A percentile compares a stretch with the other conserved stretches of the same genome.
phyloP scores from a whole-genome alignment of 1,139 yeast species.

The Zhuliangozyma blackwelliae region DNA sequence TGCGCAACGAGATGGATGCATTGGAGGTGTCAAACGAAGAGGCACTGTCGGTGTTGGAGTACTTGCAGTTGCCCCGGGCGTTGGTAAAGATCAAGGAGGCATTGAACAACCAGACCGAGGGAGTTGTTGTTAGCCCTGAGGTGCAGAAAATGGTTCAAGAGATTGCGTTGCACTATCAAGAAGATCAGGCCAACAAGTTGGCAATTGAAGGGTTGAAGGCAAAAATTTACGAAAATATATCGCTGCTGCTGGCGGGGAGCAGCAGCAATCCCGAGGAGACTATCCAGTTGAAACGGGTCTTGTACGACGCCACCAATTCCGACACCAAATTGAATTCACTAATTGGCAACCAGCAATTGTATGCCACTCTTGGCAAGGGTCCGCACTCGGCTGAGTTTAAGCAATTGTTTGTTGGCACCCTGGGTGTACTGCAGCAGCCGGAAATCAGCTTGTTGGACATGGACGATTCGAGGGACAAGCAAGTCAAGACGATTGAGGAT shows the following conservation, averaged over 20 bases:
- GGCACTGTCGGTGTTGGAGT: conserved; percentile 71
- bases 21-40: conserved; percentile 80
- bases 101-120: conserved; percentile 4
- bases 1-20: conserved; percentile 71
- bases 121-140: conserved; percentile 1
- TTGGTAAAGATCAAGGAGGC: conserved; percentile 49
- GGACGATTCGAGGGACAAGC: conserved; percentile 38
- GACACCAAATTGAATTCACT: conserved; percentile 53
- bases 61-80: conserved; percentile 69
- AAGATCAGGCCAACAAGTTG: conserved; percentile 23
- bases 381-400: conserved; percentile 27
- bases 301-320: conserved; percentile 64
- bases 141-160: conserved; percentile 22
- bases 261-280: conserved; percentile 1
- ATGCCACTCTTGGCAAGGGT: conserved; percentile 31
- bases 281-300: conserved; percentile 55
- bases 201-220: conserved; percentile 28
- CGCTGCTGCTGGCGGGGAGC: conserved; percentile 30
- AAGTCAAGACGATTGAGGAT: conserved; percentile 44
- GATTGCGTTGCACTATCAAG: conserved; percentile 17
- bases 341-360: conserved; percentile 17
- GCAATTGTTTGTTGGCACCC: conserved; percentile 20
- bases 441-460: conserved; percentile 55
- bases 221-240: conserved; percentile 36
- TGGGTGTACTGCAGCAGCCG: neutral